Evolutionary conservation across 1,284 basidiomycete genomes (phyloP).

Genomic region (Baeospora myosura): DNA sequence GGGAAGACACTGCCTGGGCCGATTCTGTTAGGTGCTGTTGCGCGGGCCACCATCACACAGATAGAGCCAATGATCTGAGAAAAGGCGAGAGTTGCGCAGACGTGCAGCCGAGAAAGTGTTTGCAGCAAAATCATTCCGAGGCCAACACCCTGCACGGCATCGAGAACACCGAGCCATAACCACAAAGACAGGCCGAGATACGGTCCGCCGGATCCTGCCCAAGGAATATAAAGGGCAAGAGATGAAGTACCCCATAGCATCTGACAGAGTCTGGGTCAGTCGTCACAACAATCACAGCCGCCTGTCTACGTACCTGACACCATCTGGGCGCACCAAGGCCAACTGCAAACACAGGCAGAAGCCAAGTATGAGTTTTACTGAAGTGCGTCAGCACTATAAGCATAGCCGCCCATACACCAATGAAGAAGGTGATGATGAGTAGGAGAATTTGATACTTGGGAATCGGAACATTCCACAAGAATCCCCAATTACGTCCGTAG

Average conservation of each 20-base stretch:
- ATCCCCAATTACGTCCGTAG: slow-evolving; percentile 89
- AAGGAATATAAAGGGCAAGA: slow-evolving; percentile 84
- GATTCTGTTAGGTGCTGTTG: slow-evolving; percentile 76
- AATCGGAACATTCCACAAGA: slow-evolving; percentile 82
- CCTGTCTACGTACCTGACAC: slow-evolving; percentile 61
- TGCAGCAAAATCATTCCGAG: slow-evolving; percentile 90
- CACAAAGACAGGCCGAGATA: slow-evolving; percentile 84
- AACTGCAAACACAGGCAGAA: slow-evolving; percentile 88
- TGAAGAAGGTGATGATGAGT: slow-evolving; percentile 77
- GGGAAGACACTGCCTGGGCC: slow-evolving; percentile 88
- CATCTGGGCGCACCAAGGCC: slow-evolving; percentile 87
- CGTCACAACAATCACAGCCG: not conserved
- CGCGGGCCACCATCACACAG: slow-evolving; percentile 80
- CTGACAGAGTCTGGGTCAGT: slow-evolving; percentile 24
- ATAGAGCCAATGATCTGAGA: slow-evolving; percentile 78
- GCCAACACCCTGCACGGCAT: slow-evolving; percentile 88
- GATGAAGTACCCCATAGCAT: slow-evolving; percentile 86
- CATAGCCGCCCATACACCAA: slow-evolving; percentile 75
- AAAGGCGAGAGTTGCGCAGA: slow-evolving; percentile 85
- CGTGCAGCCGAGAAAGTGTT: slow-evolving; percentile 86
- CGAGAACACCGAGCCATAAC: slow-evolving; percentile 91
- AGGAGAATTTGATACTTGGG: slow-evolving; percentile 78
- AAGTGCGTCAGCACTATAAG: slow-evolving; percentile 74
- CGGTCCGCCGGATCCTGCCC: slow-evolving; percentile 78
- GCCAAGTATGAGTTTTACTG: slow-evolving; percentile 90